Evolutionary conservation across 352 stramenopile species (phyloP), one percentile per base, ranked within the genome.

Genomic region (Globisporangium splendens): DNA sequence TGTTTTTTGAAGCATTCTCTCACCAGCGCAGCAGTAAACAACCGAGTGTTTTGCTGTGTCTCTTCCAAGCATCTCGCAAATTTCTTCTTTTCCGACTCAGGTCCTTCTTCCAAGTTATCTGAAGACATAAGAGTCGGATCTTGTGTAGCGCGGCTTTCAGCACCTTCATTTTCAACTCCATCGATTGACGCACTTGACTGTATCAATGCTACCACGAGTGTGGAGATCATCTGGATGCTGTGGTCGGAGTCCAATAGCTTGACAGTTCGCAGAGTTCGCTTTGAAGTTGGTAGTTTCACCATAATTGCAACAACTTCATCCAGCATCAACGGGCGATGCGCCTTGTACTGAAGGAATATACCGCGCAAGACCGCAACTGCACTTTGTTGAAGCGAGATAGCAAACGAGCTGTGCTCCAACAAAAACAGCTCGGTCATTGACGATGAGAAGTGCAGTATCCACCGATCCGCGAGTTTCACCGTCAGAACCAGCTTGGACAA

Each of bases 1-100:
- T 69, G 75, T 62, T 92, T 95, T 65, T 93, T 94, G 68, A 90
- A 75, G 54, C 83, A 95, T 53, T 86, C 79, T 47, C 68, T 83
- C 44, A 96, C 50, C 46, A 96, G 55, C 15, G 67, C 53, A 15
- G 58, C 42, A 24, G 88, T 69, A 46, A 96, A 88, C 1, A 56
- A 41, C 8, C 61, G 58, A 1, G 77, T 77, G 58, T 57, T 79
- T 2, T 73, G 70, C 4, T 61, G 73, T 14, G 62, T 63, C 24
- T 77, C 63, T 17, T 72, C 62, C n/a, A 87, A 33, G 44, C 68
- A 54, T 61, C 50, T 41, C 11, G 63, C 20, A 10, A 22, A 63
- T 2, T 61, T 43, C 13, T 64, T 50, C 39, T 63, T 39, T 50
- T 70, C 42, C 46, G 63, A 24, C 8, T 28, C 39, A 39, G 47